Evolutionary conservation across 495 filamentous ascomycete species (phyloP), one percentile per base, ranked within the genome.

Genomic region (Margaritispora aquatica): DNA sequence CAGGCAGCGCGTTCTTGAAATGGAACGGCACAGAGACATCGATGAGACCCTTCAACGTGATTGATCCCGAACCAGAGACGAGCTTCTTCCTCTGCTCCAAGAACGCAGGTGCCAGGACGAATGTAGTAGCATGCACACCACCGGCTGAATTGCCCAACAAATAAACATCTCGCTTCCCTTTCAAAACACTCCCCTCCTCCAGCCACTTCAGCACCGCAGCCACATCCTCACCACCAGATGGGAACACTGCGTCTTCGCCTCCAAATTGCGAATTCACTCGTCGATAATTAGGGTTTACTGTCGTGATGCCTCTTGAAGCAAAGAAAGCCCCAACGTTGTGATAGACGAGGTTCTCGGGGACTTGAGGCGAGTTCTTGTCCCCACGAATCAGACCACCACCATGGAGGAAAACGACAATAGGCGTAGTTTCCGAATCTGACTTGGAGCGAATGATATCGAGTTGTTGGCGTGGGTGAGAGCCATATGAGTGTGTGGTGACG

Each of bases 111-210:
- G 57, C 68, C 26, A 77, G 58, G 24, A 75, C 53, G 31, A 70
- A 77, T 0, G 74, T 76, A 0, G 68, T 44, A 10, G 66, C 44
- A 56, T 77, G 75, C 4, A 73, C 69, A 17, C 74, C 75, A 19
- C 75, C 75, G 0, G 74, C 75, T 17, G 73, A 75, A 57, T 78
- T 77, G 0, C 75, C 75, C 50, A 76, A 53, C 5, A 78, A 36
- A 51, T 70, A 69, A 9, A 78, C 50, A 56, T 77, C 68, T 31
- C 71, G 64, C 11, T 61, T 61, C 11, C 59, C 66, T 20, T 64
- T 59, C 38, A 66, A 10, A 15, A 20, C 27, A n/a, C 4, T 13
- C 21, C 3, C 65, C 1, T 61, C 63, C 53, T 58, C 60, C 26
- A 72, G 20, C 73, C 73, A 78, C 20, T 74, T 69, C 15, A 74